These are phyloP conservation scores for Calonectria crousiana DNA, from an alignment of 2,329 filamentous ascomycete genomes.

Conservation along the genomic window DNA sequence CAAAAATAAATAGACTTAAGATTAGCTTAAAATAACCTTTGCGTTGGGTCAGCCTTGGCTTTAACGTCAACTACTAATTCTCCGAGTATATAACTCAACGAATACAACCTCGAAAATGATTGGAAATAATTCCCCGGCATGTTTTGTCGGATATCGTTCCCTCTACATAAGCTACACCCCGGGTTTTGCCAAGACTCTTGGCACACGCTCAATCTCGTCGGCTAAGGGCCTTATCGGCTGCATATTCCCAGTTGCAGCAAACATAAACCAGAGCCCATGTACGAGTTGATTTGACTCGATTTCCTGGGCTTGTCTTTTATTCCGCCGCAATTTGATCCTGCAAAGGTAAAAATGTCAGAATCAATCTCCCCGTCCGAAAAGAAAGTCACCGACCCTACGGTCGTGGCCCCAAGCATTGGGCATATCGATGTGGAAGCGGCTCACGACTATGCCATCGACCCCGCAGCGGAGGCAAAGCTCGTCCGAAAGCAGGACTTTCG, in stretches of 20 bases:
- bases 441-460: constrained; percentile 25
- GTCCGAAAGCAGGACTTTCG: constrained; percentile 9
- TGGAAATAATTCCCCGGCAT: neutral
- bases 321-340: neutral
- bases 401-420: constrained; percentile 31
- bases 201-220: neutral
- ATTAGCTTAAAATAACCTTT: neutral
- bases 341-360: neutral
- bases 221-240: neutral
- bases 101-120: neutral
- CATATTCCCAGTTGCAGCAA: neutral
- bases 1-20: neutral
- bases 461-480: neutral
- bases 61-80: neutral
- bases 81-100: no score
- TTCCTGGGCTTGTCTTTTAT: neutral
- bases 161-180: neutral
- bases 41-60: neutral
- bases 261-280: neutral
- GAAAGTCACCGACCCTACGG: neutral
- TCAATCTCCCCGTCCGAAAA: neutral
- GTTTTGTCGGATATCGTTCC: neutral
- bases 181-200: neutral
- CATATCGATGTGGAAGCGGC: constrained; percentile 39
- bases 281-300: no score